Evolutionary conservation across 2,329 filamentous ascomycete species (phyloP).

Genomic region (Verticillium albo-atrum): DNA sequence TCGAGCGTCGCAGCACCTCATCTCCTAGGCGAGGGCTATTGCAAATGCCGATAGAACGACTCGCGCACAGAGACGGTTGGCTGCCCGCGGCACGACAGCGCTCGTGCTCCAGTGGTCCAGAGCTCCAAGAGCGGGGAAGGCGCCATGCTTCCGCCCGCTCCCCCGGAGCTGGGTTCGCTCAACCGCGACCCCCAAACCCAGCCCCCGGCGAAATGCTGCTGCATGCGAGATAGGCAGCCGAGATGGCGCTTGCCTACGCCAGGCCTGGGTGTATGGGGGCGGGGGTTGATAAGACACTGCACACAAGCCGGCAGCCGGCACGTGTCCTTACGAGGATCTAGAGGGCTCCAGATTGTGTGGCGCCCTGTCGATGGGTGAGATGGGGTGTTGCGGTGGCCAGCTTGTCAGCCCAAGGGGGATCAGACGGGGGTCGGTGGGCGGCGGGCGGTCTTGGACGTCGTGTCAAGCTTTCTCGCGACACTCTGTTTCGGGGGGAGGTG

Average conservation of each 20-base stretch:
- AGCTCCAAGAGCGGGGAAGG: neutral
- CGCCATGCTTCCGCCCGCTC: neutral
- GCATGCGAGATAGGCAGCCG: neutral
- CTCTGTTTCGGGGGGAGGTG: neutral
- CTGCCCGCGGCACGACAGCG: neutral
- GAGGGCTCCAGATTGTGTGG: neutral
- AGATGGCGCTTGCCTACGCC: neutral
- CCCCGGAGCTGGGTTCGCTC: neutral
- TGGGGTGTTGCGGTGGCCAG: neutral
- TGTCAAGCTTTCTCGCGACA: neutral
- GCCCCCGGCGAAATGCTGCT: neutral
- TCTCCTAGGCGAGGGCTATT: neutral
- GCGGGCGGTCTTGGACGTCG: too few relatives aligned
- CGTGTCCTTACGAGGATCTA: neutral
- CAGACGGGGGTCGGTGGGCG: too few relatives aligned
- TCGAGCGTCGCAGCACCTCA: neutral
- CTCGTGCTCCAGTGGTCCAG: neutral
- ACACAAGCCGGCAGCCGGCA: neutral
- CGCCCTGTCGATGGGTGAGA: neutral
- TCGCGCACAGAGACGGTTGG: neutral
- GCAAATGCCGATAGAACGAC: neutral
- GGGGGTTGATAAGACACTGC: neutral
- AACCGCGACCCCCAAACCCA: neutral
- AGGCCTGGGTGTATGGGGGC: neutral
- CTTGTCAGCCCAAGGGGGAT: too few relatives aligned